A percentile compares a stretch with the other conserved stretches of the same genome.
Conservation (phyloP, 768 basidiomycete genomes). For the Phanerochaete sordida region DNA sequence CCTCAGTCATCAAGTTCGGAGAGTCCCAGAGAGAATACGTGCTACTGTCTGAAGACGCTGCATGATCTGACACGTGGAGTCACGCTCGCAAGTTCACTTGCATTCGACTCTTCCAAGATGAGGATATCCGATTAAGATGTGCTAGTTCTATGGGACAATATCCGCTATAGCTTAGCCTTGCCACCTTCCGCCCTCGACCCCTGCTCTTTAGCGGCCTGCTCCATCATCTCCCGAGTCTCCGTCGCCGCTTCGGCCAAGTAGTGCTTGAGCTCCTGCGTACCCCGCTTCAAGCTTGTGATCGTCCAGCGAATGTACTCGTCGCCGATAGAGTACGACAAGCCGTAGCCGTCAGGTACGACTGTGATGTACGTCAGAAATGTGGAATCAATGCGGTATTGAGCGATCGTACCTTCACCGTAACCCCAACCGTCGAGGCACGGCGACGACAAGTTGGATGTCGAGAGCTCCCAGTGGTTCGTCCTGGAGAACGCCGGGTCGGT, state of each 20-base stretch:
- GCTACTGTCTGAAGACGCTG: constrained; percentile 73
- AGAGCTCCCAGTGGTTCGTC: constrained; percentile 89
- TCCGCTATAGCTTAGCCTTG: constrained; percentile 29
- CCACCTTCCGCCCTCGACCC: constrained; percentile 20
- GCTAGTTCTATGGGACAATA: no score
- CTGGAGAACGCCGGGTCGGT: constrained; percentile 63
- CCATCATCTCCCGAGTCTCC: constrained; percentile 74
- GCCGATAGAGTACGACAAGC: constrained; percentile 87
- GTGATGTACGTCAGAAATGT: neutral
- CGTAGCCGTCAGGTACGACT: constrained; percentile 93
- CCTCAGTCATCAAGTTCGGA: constrained; percentile 81
- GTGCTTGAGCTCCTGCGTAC: constrained; percentile 54
- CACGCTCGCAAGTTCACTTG: no score
- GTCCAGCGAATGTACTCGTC: constrained; percentile 87
- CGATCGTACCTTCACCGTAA: constrained; percentile 80
- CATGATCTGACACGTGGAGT: no score
- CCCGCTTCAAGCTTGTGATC: constrained; percentile 68
- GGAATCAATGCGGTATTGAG: neutral
- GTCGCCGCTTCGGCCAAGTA: constrained; percentile 80
- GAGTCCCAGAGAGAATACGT: constrained; percentile 82
- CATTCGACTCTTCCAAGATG: no score
- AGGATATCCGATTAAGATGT: no score
- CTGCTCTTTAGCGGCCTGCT: constrained; percentile 49
- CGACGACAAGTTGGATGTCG: constrained; percentile 83
- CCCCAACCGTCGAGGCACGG: constrained; percentile 93